phyloP scores from a whole-genome alignment of 495 filamentous ascomycete species.

The Neurospora sp. region DNA sequence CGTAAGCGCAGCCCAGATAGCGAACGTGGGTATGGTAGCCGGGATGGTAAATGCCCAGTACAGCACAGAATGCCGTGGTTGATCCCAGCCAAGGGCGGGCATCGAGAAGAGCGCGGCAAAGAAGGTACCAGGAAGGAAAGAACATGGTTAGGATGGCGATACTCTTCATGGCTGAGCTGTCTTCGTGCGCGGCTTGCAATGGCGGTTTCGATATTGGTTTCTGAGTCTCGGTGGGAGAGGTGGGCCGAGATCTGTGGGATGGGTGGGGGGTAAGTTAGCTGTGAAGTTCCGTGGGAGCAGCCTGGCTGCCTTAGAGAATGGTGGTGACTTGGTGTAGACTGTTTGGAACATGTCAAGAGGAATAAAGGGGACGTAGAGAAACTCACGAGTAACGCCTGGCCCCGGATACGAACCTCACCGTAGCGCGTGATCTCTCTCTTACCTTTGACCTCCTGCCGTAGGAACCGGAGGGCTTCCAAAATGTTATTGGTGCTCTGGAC shows the following conservation, averaged over 20 bases:
- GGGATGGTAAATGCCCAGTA: not conserved
- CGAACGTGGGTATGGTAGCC: not conserved
- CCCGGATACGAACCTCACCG: not conserved
- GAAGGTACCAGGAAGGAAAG: conserved; percentile 46
- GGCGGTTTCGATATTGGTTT: conserved; percentile 2
- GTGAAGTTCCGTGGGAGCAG: not conserved
- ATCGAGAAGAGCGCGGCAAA: conserved; percentile 26
- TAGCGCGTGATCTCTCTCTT: not conserved
- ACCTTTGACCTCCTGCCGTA: not conserved
- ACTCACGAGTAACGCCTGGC: not conserved
- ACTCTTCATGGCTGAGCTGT: conserved; percentile 43
- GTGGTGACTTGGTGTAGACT: too few relatives aligned
- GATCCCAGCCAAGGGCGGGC: not conserved
- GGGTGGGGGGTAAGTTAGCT: not conserved
- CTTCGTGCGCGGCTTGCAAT: conserved; percentile 24
- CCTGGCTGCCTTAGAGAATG: too few relatives aligned
- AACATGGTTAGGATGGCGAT: conserved; percentile 45
- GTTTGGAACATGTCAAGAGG: not conserved
- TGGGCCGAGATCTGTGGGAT: not conserved
- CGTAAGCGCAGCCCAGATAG: not conserved
- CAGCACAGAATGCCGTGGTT: not conserved
- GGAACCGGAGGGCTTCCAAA: not conserved
- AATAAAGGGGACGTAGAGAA: not conserved
- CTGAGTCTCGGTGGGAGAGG: not conserved
- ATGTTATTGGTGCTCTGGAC: not conserved